These are phyloP conservation scores for Sugiyamaella xylanicola DNA, from an alignment of 1,139 yeast genomes.

Conservation along the genomic window DNA sequence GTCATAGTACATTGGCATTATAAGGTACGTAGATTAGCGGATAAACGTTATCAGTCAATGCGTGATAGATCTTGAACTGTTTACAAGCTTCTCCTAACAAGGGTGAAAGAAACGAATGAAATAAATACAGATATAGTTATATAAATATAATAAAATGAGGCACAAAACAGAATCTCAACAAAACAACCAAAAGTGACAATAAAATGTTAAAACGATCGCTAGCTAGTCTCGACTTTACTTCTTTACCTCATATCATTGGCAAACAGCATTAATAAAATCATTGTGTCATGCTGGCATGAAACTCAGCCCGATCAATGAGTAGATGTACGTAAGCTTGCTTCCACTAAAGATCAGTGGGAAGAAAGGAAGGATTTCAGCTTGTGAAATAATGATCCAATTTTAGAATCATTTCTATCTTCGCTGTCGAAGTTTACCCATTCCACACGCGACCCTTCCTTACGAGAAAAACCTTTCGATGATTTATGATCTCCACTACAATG, in stretches of 20 bases:
- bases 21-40: constrained; percentile 8
- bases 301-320: background rate
- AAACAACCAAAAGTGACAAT: background rate
- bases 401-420: too few relatives aligned
- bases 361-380: constrained; percentile 2
- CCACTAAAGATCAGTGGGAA: background rate
- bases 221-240: too few relatives aligned
- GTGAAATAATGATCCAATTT: background rate
- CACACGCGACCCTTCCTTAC: too few relatives aligned
- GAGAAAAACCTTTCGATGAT: too few relatives aligned
- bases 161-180: background rate
- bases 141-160: background rate
- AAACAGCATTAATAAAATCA: background rate
- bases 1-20: constrained; percentile 14
- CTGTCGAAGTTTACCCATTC: too few relatives aligned
- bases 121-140: background rate
- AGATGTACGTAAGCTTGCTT: background rate
- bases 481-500: background rate
- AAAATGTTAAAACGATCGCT: too few relatives aligned
- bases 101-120: background rate
- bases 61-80: background rate
- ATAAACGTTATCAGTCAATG: constrained; percentile 1
- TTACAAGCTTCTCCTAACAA: background rate
- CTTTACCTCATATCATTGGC: too few relatives aligned
- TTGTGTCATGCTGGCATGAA: background rate